Evolutionary conservation across 306 rosid species (phyloP), one percentile per base, ranked within the genome.

Genomic region (Rosa lucieae): DNA sequence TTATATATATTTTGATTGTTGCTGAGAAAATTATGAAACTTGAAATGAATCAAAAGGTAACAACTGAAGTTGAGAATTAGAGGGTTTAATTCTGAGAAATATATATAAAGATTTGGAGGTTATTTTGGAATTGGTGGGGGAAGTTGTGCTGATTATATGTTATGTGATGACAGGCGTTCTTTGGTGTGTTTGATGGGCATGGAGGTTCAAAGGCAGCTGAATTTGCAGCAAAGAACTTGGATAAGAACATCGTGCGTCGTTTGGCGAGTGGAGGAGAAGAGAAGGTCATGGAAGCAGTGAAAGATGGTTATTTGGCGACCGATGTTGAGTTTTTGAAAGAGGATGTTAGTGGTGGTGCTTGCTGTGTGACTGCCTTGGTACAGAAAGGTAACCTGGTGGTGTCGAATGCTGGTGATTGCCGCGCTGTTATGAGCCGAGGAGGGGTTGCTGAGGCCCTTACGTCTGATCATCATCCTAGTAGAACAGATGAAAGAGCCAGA

Each of bases 121-220:
- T 1, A 43, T 43, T 77, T 72, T 10, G 13, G 9, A 2, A 13
- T 21, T 67, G 17, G 37, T 32, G 37, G 37, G 37, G 37, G 67
- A 79, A 61, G 44, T 44, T 72, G 35, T 15, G 63, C 70, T 79
- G 87, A 84, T 66, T 52, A 68, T 49, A 69, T 49, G 43, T 51
- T 39, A 5, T 77, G 73, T 69, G 67, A 70, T 51, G 20, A 10
- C 85, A 88, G 91, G 89, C 85, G 23, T 84, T 86, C 32, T 88
- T 88, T 67, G 91, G 91, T 43, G 86, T 88, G 73, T 86, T 86
- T 73, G 91, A 88, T 51, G 91, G 91, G n/a, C 91, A 88, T 21
- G 89, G 89, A 37, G 89, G 91, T 18, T 69, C 88, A 4, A 79
- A 79, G 67, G 89, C 89, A 20, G 88, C 89, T 6, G 88, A 88